These are phyloP conservation scores for Pelargonium cotyledonis DNA, from an alignment of 441 rosid species.

Conservation along the genomic window DNA sequence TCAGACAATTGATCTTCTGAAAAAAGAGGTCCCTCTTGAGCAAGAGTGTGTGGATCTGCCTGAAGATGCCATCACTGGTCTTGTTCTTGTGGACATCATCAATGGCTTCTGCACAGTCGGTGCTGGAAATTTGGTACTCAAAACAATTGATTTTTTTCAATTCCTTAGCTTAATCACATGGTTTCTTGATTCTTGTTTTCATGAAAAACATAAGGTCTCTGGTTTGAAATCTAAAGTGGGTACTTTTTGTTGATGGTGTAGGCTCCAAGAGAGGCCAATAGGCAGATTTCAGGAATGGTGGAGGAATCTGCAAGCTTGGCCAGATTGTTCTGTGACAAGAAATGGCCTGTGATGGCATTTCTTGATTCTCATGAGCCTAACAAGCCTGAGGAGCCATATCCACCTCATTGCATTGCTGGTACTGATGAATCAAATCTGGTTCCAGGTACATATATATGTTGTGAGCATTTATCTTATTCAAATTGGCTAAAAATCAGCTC, in stretches of 20 bases:
- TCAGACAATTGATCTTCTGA: constrained; percentile 21
- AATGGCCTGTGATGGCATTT: constrained; percentile 31
- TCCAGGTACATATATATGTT: constrained; percentile 19
- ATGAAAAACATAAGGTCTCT: too few relatives aligned
- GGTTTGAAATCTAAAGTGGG: too few relatives aligned
- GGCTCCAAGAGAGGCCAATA: constrained; percentile 28
- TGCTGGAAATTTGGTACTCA: constrained; percentile 26
- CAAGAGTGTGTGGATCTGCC: constrained; percentile 18
- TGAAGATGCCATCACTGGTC: constrained; percentile 23
- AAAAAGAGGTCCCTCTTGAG: constrained; percentile 28
- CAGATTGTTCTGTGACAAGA: constrained; percentile 25
- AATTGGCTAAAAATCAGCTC: too few relatives aligned
- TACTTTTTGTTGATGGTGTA: background rate
- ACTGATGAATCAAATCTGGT: constrained; percentile 30
- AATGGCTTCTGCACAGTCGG: constrained; percentile 36
- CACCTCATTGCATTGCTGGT: constrained; percentile 29
- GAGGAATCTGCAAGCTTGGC: constrained; percentile 23
- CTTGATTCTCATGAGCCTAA: constrained; percentile 29
- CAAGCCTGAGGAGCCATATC: constrained; percentile 34
- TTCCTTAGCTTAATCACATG: too few relatives aligned
- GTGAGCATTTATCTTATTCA: too few relatives aligned
- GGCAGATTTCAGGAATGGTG: constrained; percentile 25
- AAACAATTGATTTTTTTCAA: too few relatives aligned
- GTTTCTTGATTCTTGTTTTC: too few relatives aligned
- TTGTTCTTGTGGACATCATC: constrained; percentile 31